Evolutionary conservation across 2,329 filamentous ascomycete genomes (phyloP), one percentile per base, ranked within the genome.

Genomic region (Stemphylium lycopersici): DNA sequence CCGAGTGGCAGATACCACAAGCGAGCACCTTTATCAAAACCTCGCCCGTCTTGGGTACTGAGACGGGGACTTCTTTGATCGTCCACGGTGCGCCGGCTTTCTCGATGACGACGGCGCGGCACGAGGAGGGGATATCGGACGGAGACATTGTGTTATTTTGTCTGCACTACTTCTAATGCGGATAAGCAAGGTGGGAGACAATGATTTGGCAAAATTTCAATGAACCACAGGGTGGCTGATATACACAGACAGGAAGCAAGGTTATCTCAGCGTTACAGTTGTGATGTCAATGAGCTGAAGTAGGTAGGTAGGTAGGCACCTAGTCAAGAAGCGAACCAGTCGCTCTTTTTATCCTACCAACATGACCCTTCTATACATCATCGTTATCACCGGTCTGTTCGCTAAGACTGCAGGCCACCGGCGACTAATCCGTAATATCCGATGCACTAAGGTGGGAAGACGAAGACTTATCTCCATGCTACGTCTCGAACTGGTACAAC

Each of bases 11-110:
- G 43, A 93, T 83, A 38, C 89, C 89, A 62, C 86, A 90, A 5
- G 89, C 89, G 7, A 86, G 77, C 2, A 90, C 83, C 71, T 91
- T 91, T 72, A 90, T 81, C 22, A 92, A 81, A 2, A 92, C 77
- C 65, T 90, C 79, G 15, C 83, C 81, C 0, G 78, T 69, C 6
- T 79, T 75, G 1, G 88, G 87, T 31, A 78, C 69, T 54, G 82
- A 78, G 36, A 91, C 78, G 15, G 82, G 78, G 3, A 87, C 67
- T 3, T 90, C 83, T 59, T 85, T 81, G 58, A 91, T 76, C 2
- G 75, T 75, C 59, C 89, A 79, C 0, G 84, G 81, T 2, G 74
- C 76, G 52, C 81, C 80, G 22, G 76, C 70, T 52, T 80, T 78
- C 50, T 83, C 80, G 62, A 90, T 77, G 52, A 88, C 79, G 43